These are phyloP conservation scores for Amylostereum areolatum DNA, from an alignment of 1,284 basidiomycete genomes.

Conservation along the genomic window DNA sequence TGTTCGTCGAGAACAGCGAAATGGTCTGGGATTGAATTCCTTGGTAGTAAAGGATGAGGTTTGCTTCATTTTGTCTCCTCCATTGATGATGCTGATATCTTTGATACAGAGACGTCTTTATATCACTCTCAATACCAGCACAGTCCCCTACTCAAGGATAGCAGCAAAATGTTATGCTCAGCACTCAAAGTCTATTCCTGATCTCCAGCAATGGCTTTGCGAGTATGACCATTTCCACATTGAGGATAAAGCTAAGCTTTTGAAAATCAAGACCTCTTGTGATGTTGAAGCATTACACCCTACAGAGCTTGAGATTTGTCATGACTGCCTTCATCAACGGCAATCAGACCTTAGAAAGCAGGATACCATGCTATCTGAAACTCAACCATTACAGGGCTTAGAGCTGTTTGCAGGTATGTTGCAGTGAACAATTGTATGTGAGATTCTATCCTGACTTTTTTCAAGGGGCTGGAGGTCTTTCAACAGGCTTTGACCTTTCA, in stretches of 20 bases:
- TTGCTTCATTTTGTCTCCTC: constrained; percentile 5
- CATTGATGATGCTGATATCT: neutral
- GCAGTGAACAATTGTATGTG: neutral
- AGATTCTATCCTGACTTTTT: constrained; percentile 3
- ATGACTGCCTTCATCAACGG: constrained; percentile 30
- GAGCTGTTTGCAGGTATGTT: constrained; percentile 59
- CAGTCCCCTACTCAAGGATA: constrained; percentile 27
- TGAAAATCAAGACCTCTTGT: constrained; percentile 12
- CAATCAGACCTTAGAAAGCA: constrained; percentile 21
- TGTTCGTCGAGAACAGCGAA: constrained; percentile 14
- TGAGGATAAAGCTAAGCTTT: constrained; percentile 24
- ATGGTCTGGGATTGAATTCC: constrained; percentile 7
- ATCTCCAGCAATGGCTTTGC: constrained; percentile 28
- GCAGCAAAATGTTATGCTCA: constrained; percentile 7
- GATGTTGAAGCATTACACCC: constrained; percentile 25
- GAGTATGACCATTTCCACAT: constrained; percentile 53
- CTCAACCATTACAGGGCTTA: constrained; percentile 44
- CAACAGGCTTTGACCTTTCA: constrained; percentile 55
- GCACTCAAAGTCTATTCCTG: neutral
- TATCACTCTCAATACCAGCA: constrained; percentile 23
- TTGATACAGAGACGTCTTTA: constrained; percentile 38
- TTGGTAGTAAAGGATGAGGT: constrained; percentile 24
- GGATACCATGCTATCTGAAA: constrained; percentile 24
- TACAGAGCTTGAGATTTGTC: constrained; percentile 27
- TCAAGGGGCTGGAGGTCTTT: constrained; percentile 64